A percentile compares a stretch with the other conserved stretches of the same genome.
phyloP scores from a whole-genome alignment of 1,284 basidiomycete species.

The Cutaneotrichosporon sp. region DNA sequence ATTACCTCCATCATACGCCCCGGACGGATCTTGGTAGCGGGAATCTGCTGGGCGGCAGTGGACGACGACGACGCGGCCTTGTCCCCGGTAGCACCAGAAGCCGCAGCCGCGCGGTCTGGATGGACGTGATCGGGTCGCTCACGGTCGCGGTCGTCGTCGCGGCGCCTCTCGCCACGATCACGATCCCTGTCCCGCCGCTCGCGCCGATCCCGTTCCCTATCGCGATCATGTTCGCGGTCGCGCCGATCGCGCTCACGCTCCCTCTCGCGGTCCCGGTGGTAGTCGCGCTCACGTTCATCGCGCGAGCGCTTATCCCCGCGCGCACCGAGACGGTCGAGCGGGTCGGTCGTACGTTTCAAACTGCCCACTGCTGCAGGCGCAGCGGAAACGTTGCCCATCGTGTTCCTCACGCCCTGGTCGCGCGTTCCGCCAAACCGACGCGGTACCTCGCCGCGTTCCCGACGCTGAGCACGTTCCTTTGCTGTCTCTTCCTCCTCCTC shows the following conservation, averaged over 20 bases:
- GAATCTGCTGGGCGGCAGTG: not conserved
- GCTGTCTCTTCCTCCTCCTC: conserved; percentile 24
- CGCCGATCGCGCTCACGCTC: conserved; percentile 9
- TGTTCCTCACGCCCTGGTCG: conserved; percentile 43
- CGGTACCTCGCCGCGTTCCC: conserved; percentile 40
- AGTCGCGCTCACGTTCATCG: conserved; percentile 8
- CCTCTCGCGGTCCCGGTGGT: conserved; percentile 11
- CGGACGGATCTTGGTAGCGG: conserved; percentile 13
- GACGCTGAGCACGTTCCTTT: conserved; percentile 34
- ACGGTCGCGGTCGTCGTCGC: conserved; percentile 17
- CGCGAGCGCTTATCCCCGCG: conserved; percentile 13
- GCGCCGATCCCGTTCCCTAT: conserved; percentile 4
- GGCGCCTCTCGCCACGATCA: conserved; percentile 11
- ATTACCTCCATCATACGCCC: conserved; percentile 67
- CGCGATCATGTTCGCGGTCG: conserved; percentile 7
- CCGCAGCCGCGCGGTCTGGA: not conserved
- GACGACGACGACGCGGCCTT: not conserved
- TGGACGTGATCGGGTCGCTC: not conserved
- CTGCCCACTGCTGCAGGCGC: conserved; percentile 25
- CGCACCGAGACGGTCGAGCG: conserved; percentile 35
- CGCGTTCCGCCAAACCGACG: conserved; percentile 40
- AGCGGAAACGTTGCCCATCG: conserved; percentile 37
- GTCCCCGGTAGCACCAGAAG: not conserved
- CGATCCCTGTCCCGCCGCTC: conserved; percentile 1
- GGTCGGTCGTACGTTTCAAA: conserved; percentile 31